These are phyloP conservation scores for Polyporus arcularius DNA, from an alignment of 768 basidiomycete genomes.

Conservation along the genomic window DNA sequence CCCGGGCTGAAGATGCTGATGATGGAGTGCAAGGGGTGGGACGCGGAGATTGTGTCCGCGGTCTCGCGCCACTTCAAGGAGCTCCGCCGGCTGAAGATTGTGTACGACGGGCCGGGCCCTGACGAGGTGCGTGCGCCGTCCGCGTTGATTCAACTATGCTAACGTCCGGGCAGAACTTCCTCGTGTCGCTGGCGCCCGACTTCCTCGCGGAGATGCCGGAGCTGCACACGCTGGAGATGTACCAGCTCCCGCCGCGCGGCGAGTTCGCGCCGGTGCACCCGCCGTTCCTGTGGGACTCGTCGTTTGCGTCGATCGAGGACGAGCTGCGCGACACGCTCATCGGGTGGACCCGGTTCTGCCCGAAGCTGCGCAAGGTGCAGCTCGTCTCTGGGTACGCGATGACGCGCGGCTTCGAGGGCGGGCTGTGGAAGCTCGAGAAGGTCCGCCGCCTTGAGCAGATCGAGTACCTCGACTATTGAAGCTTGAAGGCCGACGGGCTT, in stretches of 20 bases:
- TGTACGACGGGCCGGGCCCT: constrained; percentile 37
- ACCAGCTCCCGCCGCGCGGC: constrained; percentile 21
- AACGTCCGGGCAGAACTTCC: constrained; percentile 32
- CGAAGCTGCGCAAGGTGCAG: constrained; percentile 41
- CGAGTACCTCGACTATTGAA: constrained; percentile 16
- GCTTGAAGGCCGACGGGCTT: neutral
- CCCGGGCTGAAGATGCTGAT: constrained; percentile 37
- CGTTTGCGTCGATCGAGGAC: constrained; percentile 26
- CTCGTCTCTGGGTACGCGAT: constrained; percentile 41
- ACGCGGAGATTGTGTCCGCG: constrained; percentile 47
- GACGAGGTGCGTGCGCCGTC: constrained; percentile 37
- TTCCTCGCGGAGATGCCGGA: constrained; percentile 39
- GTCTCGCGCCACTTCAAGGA: constrained; percentile 38
- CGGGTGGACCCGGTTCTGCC: constrained; percentile 46
- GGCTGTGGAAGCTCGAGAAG: constrained; percentile 32
- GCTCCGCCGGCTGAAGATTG: constrained; percentile 41
- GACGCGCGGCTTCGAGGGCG: constrained; percentile 39
- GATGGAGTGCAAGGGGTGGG: constrained; percentile 40
- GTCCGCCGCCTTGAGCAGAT: neutral
- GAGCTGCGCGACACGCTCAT: constrained; percentile 40
- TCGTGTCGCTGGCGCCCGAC: constrained; percentile 46
- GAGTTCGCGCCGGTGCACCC: constrained; percentile 14
- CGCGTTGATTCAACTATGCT: neutral
- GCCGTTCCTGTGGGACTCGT: constrained; percentile 20
- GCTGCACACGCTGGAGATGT: constrained; percentile 43